phyloP scores from a whole-genome alignment of 495 filamentous ascomycete species.

The Penicillium antarcticum region DNA sequence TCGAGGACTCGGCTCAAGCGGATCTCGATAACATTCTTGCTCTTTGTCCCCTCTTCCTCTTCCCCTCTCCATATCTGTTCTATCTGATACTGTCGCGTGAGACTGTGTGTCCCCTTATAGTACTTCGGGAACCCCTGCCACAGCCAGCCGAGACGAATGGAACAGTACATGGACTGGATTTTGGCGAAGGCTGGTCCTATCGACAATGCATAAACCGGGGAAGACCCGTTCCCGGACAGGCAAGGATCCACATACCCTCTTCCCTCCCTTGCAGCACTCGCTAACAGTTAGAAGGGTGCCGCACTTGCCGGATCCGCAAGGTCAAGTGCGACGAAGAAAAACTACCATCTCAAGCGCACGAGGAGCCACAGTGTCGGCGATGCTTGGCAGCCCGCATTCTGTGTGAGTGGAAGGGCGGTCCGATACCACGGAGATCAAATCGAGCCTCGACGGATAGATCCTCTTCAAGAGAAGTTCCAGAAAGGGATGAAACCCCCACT shows the following conservation, averaged over 20 bases:
- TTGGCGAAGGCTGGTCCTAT: background rate
- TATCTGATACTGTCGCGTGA: background rate
- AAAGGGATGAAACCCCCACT: background rate
- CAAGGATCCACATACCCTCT: constrained; percentile 19
- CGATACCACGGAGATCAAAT: constrained; percentile 22
- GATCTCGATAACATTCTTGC: background rate
- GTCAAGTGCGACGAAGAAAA: constrained; percentile 38
- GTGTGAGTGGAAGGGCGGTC: constrained; percentile 32
- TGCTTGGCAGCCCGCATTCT: constrained; percentile 23
- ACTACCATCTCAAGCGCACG: constrained; percentile 12
- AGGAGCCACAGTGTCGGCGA: constrained; percentile 31
- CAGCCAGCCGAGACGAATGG: background rate
- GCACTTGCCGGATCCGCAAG: constrained; percentile 35
- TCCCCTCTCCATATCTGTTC: constrained; percentile 8
- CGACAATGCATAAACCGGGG: constrained; percentile 21
- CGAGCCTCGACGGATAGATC: background rate
- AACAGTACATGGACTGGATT: background rate
- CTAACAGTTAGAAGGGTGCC: constrained; percentile 21
- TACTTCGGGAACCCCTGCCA: background rate
- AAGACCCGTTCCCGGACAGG: constrained; percentile 34
- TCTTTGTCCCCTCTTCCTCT: background rate
- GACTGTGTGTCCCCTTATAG: too few species aligned
- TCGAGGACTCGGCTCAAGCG: constrained; percentile 6
- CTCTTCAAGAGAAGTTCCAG: background rate
- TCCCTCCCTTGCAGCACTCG: background rate